Conservation (phyloP, 1,284 basidiomycete species). For the Coniferiporia sulphurascens region DNA sequence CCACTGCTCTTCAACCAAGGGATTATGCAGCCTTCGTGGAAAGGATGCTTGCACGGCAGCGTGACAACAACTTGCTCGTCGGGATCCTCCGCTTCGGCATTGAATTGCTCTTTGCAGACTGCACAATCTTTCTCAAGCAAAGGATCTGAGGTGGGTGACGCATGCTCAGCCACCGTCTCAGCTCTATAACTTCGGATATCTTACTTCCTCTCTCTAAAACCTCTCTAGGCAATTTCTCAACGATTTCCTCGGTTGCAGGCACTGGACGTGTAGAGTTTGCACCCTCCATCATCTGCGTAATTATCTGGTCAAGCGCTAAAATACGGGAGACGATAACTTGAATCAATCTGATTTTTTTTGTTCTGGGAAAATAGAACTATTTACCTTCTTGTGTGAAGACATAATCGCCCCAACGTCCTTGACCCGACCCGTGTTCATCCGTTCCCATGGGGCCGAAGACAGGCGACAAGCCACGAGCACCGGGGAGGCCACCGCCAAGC, state of each 20-base stretch:
- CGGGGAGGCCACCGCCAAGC: conserved; percentile 39
- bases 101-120: conserved; percentile 76
- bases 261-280: conserved; percentile 63
- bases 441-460: conserved; percentile 36
- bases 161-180: conserved; percentile 6
- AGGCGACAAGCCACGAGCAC: conserved; percentile 27
- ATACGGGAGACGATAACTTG: conserved; percentile 1
- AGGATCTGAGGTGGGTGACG: conserved; percentile 35
- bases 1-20: conserved; percentile 82
- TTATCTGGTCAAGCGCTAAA: conserved; percentile 70
- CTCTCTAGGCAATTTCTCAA: conserved; percentile 56
- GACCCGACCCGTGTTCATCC: conserved; percentile 33
- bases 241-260: conserved; percentile 68
- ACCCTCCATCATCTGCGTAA: conserved; percentile 73
- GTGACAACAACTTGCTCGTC: conserved; percentile 66
- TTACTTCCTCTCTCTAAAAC: conserved; percentile 58
- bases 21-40: conserved; percentile 75
- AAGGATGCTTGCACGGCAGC: conserved; percentile 76
- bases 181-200: conserved; percentile 25
- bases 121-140: conserved; percentile 67
- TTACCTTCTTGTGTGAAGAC: conserved; percentile 78
- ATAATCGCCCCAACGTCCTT: conserved; percentile 72
- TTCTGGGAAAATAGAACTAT: conserved; percentile 10
- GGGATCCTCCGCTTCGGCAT: conserved; percentile 58
- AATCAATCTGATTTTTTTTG: neutral